Evolutionary conservation across 345 rosid species (phyloP).

Genomic region (Eucalyptus virginea): DNA sequence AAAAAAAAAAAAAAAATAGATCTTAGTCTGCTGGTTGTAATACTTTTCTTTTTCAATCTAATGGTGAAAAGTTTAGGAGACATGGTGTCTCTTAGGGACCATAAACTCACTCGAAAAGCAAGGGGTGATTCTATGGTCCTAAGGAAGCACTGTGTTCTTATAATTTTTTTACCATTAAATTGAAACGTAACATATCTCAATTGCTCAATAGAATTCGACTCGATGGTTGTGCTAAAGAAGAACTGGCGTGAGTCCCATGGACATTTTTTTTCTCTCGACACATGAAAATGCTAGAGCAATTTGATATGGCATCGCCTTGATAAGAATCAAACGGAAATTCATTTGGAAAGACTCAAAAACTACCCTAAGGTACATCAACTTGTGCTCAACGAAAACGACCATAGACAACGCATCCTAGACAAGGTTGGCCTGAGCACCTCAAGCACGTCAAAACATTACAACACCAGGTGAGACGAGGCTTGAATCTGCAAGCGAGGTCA

Average conservation of each 20-base stretch:
- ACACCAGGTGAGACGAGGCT: not conserved
- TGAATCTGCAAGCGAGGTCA: not conserved
- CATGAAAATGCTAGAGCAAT: not conserved
- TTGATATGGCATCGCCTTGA: not conserved
- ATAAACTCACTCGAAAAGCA: not conserved
- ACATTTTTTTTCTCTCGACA: not conserved
- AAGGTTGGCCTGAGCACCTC: not conserved
- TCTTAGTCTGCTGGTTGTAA: not conserved
- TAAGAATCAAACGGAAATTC: not conserved
- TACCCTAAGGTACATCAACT: not conserved
- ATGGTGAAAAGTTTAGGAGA: not conserved
- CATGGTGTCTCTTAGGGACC: not conserved
- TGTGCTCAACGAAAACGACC: not conserved
- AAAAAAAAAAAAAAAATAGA: too few relatives aligned
- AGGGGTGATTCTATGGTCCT: not conserved
- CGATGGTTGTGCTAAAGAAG: not conserved
- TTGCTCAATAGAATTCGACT: not conserved
- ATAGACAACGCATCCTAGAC: not conserved
- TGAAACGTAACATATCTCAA: not conserved
- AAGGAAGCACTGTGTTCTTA: not conserved
- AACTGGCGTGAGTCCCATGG: not conserved
- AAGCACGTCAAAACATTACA: not conserved
- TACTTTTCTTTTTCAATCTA: too few relatives aligned
- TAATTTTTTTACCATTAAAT: not conserved
- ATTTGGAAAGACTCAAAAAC: not conserved